phyloP scores from a whole-genome alignment of 805 yeast species.

The Lipomyces sp. region DNA sequence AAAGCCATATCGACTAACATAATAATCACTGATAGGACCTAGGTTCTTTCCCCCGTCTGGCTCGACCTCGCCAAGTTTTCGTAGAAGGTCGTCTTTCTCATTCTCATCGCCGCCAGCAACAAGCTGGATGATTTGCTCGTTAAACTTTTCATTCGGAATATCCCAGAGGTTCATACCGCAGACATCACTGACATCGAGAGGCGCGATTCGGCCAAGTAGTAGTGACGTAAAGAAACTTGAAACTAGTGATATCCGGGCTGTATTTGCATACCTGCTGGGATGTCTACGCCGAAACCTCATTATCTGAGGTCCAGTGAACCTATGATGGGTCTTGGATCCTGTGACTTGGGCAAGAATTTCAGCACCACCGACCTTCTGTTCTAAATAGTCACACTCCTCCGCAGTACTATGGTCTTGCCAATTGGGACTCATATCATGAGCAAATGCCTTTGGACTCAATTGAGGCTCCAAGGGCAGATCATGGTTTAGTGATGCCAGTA shows the following conservation, averaged over 20 bases:
- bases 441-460: constrained; percentile 57
- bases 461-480: constrained; percentile 51
- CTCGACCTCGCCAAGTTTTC: constrained; percentile 39
- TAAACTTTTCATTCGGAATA: constrained; percentile 59
- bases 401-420: constrained; percentile 96
- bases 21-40: constrained; percentile 64
- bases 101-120: constrained; percentile 45
- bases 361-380: constrained; percentile 64
- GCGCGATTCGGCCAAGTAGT: constrained; percentile 64
- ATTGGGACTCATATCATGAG: constrained; percentile 74
- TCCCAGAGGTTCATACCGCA: constrained; percentile 94
- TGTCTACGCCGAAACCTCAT: constrained; percentile 64
- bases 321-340: constrained; percentile 85
- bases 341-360: constrained; percentile 64
- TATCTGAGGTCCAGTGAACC: constrained; percentile 93
- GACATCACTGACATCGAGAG: constrained; percentile 81
- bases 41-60: constrained; percentile 56
- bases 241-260: constrained; percentile 70
- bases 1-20: constrained; percentile 68
- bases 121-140: constrained; percentile 58
- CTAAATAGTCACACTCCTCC: constrained; percentile 65
- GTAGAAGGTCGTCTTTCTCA: constrained; percentile 47
- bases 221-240: constrained; percentile 78
- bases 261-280: constrained; percentile 58
- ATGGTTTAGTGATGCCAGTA: constrained; percentile 50